Evolutionary conservation across 345 rosid genomes (phyloP), one percentile per base, ranked within the genome.

Genomic region (Cardamine resedifolia): DNA sequence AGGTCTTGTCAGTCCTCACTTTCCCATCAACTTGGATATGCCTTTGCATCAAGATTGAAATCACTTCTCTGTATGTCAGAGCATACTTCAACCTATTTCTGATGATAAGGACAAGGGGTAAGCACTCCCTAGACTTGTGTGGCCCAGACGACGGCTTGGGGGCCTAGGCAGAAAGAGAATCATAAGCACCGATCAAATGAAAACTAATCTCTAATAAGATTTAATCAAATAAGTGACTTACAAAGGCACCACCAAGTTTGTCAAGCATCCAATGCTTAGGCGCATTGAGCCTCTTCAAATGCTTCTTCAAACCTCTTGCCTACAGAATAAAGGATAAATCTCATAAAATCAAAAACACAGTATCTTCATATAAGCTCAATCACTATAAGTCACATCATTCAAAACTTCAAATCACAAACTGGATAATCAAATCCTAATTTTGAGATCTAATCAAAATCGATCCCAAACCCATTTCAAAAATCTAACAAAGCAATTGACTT

Each of bases 291-390:
- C 91, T 85, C 91, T 88, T 88, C 91, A 86, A 44, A 63, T 86
- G 91, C 45, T 88, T 88, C 83, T 88, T 88, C 86, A 88, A 82
- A 27, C 94, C 94, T 81, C 94, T 85, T 41, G 94, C 94, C 94
- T 88, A 78, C 21, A 51, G 20, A 23, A 10, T 2, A 36, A 60
- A 34, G 1, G 14, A 60, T 49, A 7, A 59, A 23, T 6, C 12
- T 5, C 3, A 10, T 6, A n/a, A 43, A 5, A 14, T 11, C 28
- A 41, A 41, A 55, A 56, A 55, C 43, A 68, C 9, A 26, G 5
- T 26, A 36, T 15, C 38, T 67, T 67, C 38, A 53, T 26, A 10
- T 1, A n/a, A 51, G 3, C 36, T 51, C 36, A 51, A 51, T 65
- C 10, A 38, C 31, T 18, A 18, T 18, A 33, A 6, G 31, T 36